These are phyloP conservation scores for Cornus suecica DNA, from an alignment of 148 eudicot genomes.

Conservation along the genomic window DNA sequence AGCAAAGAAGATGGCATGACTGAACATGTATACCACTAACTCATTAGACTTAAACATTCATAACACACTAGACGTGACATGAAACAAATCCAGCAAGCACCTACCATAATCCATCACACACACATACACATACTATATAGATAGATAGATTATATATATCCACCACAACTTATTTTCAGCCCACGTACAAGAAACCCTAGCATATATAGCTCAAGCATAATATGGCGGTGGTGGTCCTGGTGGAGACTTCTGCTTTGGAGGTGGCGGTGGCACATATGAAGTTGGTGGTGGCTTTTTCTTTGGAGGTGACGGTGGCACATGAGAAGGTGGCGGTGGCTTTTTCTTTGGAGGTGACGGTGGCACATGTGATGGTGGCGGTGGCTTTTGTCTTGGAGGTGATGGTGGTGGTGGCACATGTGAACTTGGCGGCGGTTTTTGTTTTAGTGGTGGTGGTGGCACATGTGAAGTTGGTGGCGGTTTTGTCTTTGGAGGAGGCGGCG, in stretches of 20 bases:
- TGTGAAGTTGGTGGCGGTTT: neutral
- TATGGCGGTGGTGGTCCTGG: neutral
- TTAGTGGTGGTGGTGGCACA: neutral
- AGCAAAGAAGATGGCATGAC: too few relatives aligned
- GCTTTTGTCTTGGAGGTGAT: neutral
- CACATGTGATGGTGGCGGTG: neutral
- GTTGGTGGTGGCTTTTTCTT: too few relatives aligned
- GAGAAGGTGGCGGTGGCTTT: neutral
- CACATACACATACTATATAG: too few relatives aligned
- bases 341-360: neutral
- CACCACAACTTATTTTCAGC: too few relatives aligned
- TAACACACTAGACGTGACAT: too few relatives aligned
- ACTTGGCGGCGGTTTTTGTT: neutral
- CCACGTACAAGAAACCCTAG: too few relatives aligned
- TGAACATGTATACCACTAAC: too few relatives aligned
- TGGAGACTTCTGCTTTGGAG: too few relatives aligned
- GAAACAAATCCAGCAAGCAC: neutral
- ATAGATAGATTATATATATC: too few relatives aligned
- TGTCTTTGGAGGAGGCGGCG: neutral
- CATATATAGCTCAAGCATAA: neutral
- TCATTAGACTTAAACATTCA: too few relatives aligned
- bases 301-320: neutral
- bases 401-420: neutral
- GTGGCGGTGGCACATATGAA: too few relatives aligned
- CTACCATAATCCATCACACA: too few relatives aligned